These are phyloP conservation scores for Saccharomycopsis fodiens DNA, from an alignment of 805 yeast species.

Conservation along the genomic window DNA sequence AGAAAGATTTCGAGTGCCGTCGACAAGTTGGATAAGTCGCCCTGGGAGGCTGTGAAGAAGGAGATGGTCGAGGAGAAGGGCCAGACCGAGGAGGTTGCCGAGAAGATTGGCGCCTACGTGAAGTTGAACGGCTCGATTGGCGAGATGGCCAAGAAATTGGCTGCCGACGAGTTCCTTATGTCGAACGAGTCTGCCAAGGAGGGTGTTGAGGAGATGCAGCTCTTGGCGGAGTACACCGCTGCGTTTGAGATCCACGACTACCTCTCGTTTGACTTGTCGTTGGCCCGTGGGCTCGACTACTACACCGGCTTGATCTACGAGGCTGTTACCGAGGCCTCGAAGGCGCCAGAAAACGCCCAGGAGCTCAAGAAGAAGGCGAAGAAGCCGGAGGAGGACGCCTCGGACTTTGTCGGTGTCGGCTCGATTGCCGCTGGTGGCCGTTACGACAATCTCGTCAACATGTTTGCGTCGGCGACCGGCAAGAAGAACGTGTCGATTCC, in stretches of 20 bases:
- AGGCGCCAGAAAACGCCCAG: constrained; percentile 82
- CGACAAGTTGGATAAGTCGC: constrained; percentile 89
- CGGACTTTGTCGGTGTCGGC: constrained; percentile 96
- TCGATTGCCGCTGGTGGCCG: constrained; percentile 99
- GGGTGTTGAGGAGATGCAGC: constrained; percentile 76
- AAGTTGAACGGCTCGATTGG: constrained; percentile 71
- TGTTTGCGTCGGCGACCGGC: constrained; percentile 82
- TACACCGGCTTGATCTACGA: constrained; percentile 96
- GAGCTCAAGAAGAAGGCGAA: constrained; percentile 49
- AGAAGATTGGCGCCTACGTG: constrained; percentile 86
- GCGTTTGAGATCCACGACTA: constrained; percentile 67
- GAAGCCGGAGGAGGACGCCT: constrained; percentile 78
- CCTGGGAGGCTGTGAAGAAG: constrained; percentile 90
- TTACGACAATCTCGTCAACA: constrained; percentile 92
- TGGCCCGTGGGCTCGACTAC: constrained; percentile 96
- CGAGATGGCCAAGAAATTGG: constrained; percentile 50
- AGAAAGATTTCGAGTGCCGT: constrained; percentile 92
- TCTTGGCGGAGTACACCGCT: constrained; percentile 67
- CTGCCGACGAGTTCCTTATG: constrained; percentile 48
- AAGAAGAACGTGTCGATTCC: constrained; percentile 79
- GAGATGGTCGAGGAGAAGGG: constrained; percentile 91
- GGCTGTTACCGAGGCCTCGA: constrained; percentile 90
- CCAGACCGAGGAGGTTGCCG: constrained; percentile 88
- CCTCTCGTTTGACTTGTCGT: constrained; percentile 83
- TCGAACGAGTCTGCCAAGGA: constrained; percentile 64